Evolutionary conservation across 805 yeast genomes (phyloP).

Genomic region (Teunomyces gatunensis): DNA sequence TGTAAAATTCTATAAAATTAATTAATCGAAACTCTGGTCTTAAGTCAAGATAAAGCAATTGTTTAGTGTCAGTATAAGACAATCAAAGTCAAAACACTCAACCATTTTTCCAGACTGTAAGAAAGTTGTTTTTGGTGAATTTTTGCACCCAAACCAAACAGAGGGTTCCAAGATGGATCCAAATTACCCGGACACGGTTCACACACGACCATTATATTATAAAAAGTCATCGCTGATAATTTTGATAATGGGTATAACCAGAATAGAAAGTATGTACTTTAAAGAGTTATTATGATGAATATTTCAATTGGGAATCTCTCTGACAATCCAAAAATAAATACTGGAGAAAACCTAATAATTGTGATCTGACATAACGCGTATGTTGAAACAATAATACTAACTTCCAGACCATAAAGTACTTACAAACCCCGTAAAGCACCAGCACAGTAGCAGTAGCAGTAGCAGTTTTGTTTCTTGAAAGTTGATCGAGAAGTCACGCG

Average conservation of each 20-base stretch:
- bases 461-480: too few species aligned
- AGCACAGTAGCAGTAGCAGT: too few species aligned
- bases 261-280: not conserved
- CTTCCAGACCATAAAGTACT: not conserved
- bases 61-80: too few species aligned
- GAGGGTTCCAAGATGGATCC: too few species aligned
- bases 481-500: not conserved
- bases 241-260: not conserved
- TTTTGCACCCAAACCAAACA: not conserved
- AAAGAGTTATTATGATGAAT: constrained; percentile 21
- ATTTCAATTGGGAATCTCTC: constrained; percentile 37
- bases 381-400: constrained; percentile 3
- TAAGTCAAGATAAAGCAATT: too few species aligned
- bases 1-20: not conserved
- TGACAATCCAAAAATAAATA: constrained; percentile 21
- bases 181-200: not conserved
- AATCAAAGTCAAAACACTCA: not conserved
- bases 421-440: not conserved
- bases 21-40: too few species aligned
- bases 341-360: constrained; percentile 24
- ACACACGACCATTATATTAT: not conserved
- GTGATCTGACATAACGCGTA: constrained; percentile 12
- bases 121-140: not conserved
- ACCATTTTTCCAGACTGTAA: not conserved
- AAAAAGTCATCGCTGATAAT: not conserved